These are phyloP conservation scores for Ophiocordyceps australis DNA, from an alignment of 2,329 filamentous ascomycete genomes.

Conservation along the genomic window DNA sequence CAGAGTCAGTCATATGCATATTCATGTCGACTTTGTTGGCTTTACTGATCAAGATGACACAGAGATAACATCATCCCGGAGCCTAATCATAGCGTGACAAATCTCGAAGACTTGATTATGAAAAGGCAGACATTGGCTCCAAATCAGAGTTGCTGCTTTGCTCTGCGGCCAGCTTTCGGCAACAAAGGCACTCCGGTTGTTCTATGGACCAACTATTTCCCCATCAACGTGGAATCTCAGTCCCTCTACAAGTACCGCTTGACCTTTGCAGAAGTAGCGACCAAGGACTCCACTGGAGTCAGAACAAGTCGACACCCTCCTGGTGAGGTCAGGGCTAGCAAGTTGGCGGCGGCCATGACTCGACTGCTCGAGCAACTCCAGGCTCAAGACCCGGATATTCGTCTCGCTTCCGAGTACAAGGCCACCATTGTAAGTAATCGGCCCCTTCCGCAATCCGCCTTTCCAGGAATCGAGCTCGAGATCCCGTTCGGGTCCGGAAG, in stretches of 20 bases:
- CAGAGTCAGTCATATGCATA: constrained; percentile 3
- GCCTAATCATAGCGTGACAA: constrained; percentile 9
- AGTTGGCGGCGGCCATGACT: constrained; percentile 22
- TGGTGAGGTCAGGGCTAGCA: constrained; percentile 20
- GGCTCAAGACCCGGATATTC: constrained; percentile 9
- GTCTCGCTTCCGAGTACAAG: constrained; percentile 31
- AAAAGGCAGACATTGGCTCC: constrained; percentile 11
- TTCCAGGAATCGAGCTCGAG: constrained; percentile 14
- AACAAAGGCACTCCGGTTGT: constrained; percentile 19
- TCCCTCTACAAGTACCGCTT: constrained; percentile 27
- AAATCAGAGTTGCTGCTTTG: constrained; percentile 20
- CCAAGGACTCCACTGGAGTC: constrained; percentile 3
- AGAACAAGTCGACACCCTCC: constrained; percentile 4
- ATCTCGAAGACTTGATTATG: constrained; percentile 23
- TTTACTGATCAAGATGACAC: too few species aligned
- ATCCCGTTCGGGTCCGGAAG: constrained; percentile 16
- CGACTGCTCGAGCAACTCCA: constrained; percentile 17
- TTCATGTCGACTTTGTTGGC: too few species aligned
- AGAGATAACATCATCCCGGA: constrained; percentile 4
- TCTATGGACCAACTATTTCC: constrained; percentile 38
- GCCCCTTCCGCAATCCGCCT: constrained; percentile 18
- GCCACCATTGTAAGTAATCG: too few species aligned
- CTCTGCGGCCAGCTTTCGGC: constrained; percentile 30
- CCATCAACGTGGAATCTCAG: constrained; percentile 17
- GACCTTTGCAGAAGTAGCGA: constrained; percentile 11